Evolutionary conservation across 441 rosid genomes (phyloP), one percentile per base, ranked within the genome.

Genomic region (Erodium texanum): DNA sequence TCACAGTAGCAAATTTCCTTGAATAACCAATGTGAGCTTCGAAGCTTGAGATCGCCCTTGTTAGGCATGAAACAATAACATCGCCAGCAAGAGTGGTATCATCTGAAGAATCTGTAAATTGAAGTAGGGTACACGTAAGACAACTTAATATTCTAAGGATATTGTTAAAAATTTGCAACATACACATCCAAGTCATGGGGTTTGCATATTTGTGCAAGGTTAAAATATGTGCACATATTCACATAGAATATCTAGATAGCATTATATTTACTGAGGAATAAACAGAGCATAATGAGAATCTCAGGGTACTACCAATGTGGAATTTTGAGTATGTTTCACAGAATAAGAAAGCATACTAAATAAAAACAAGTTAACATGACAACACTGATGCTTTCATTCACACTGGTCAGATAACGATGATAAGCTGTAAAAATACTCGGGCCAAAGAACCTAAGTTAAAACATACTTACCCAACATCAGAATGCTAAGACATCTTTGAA

Each of bases 1-100:
- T 80, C 76, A 85, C 79, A 66, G 94, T 76, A 76, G 97, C 85
- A 66, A 93, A 73, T 83, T 89, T 85, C 79, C 78, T 79, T 19
- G 73, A 74, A 75, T 68, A 75, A 48, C 82, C 87, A 72, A 71
- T 68, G 48, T 81, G 80, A 71, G 78, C 77, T 52, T 73, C 76
- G 68, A 81, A 84, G 68, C 73, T 76, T 74, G 87, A 80, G 66
- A 78, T 81, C 29, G 87, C 86, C 77, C 77, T 78, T 77, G 84
- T 84, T 72, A 96, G 72, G 74, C 87, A 77, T 65, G 83, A 73
- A 73, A 83, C 61, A 52, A 78, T 84, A 68, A 87, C 85, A 74
- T 96, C 90, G 78, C 79, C 79, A 56, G 86, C 89, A 24, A 83
- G 64, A 70, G 80, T 63, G 62, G 71, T 36, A 45, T 80, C 73